Evolutionary conservation across 805 yeast species (phyloP).

Genomic region (Starmera quercuum): DNA sequence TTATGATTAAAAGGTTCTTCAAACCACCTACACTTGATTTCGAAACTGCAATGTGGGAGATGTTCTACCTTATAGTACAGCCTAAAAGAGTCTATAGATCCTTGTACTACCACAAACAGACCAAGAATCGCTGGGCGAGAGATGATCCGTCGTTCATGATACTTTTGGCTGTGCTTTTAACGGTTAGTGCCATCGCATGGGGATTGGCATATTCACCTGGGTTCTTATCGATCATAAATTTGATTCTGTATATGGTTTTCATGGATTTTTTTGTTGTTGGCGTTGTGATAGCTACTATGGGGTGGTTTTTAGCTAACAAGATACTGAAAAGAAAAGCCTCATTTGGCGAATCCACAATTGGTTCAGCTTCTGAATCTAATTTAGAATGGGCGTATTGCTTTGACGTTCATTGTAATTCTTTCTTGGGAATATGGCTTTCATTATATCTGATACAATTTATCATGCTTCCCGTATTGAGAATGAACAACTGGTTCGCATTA

Average conservation of each 20-base stretch:
- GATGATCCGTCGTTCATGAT: constrained; percentile 90
- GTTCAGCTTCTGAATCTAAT: constrained; percentile 26
- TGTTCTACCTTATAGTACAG: constrained; percentile 59
- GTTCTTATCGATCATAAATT: constrained; percentile 49
- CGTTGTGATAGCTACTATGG: constrained; percentile 55
- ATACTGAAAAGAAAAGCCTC: constrained; percentile 40
- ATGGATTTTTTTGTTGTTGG: constrained; percentile 77
- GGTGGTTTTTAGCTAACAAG: constrained; percentile 66
- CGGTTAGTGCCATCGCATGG: constrained; percentile 81
- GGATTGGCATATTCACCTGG: constrained; percentile 74
- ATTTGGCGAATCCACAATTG: constrained; percentile 17
- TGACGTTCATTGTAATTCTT: constrained; percentile 91
- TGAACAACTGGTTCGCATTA: constrained; percentile 58
- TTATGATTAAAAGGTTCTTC: constrained; percentile 37
- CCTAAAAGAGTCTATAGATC: constrained; percentile 81
- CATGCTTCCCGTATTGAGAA: constrained; percentile 60
- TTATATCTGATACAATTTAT: constrained; percentile 70
- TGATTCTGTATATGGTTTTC: constrained; percentile 76
- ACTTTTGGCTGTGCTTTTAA: constrained; percentile 56
- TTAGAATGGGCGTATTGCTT: constrained; percentile 94
- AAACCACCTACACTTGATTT: constrained; percentile 81
- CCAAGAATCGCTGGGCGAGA: constrained; percentile 74
- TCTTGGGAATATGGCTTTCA: constrained; percentile 68
- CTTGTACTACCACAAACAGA: constrained; percentile 74
- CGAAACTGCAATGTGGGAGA: constrained; percentile 92